Conservation (phyloP, 2,329 filamentous ascomycete genomes). For the Cadophora malorum region DNA sequence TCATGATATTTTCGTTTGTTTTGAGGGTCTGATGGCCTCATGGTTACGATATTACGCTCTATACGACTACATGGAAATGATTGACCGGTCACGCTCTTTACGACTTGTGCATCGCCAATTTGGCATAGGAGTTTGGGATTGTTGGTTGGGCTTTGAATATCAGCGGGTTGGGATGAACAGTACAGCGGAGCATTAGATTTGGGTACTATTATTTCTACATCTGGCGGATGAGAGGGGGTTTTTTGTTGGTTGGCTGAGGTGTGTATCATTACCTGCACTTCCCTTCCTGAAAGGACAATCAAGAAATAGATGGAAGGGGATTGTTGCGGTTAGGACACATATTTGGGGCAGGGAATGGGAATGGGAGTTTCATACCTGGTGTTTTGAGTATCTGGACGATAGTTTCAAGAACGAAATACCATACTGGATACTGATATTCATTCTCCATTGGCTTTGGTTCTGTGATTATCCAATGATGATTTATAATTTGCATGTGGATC, state of each 20-base stretch:
- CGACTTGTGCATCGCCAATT: not conserved
- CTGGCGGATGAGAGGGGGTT: not conserved
- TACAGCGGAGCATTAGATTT: constrained; percentile 8
- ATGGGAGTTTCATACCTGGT: not conserved
- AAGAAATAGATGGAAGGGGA: constrained; percentile 11
- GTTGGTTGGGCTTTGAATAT: not conserved
- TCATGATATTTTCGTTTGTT: constrained; percentile 7
- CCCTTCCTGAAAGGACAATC: constrained; percentile 5
- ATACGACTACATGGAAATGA: constrained; percentile 10
- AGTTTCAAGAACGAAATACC: too few relatives aligned
- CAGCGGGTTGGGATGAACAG: constrained; percentile 8
- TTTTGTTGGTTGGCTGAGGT: not conserved
- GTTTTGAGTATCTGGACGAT: not conserved
- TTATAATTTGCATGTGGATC: too few relatives aligned
- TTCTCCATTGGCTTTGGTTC: too few relatives aligned
- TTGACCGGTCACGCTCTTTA: constrained; percentile 12
- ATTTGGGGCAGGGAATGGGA: not conserved
- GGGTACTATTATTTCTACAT: not conserved
- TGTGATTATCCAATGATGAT: too few relatives aligned
- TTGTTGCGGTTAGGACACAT: constrained; percentile 24
- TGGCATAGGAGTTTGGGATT: not conserved
- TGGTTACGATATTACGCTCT: not conserved
- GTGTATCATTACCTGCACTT: constrained; percentile 32
- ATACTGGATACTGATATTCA: too few relatives aligned
- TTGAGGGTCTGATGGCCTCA: too few relatives aligned